These are phyloP conservation scores for Nitzschia sp. DNA, from an alignment of 108 stramenopile species.

Conservation along the genomic window DNA sequence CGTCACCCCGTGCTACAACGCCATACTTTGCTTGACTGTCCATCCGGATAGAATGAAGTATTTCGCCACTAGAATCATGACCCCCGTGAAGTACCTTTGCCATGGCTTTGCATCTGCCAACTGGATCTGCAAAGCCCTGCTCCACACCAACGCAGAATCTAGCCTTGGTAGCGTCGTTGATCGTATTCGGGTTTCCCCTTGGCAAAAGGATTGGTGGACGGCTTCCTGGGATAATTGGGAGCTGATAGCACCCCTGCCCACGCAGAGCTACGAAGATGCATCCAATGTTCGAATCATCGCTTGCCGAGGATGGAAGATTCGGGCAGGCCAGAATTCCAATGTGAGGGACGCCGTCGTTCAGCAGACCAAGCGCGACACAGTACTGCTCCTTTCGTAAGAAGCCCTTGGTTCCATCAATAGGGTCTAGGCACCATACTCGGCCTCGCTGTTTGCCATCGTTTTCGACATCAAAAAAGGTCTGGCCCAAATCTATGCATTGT, in stretches of 20 bases:
- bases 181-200: background rate
- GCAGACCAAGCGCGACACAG: constrained; percentile 66
- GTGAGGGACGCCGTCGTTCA: constrained; percentile 68
- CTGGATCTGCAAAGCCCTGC: constrained; percentile 55
- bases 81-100: constrained; percentile 55
- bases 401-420: constrained; percentile 93
- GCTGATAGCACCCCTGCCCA: constrained; percentile 74
- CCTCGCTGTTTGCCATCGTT: background rate
- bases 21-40: constrained; percentile 88
- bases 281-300: constrained; percentile 42
- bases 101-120: constrained; percentile 42
- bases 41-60: constrained; percentile 49
- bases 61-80: constrained; percentile 40
- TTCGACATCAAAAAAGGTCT: constrained; percentile 16
- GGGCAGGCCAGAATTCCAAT: constrained; percentile 84
- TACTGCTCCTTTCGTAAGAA: constrained; percentile 84
- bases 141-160: constrained; percentile 73
- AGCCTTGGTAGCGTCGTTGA: constrained; percentile 21
- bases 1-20: constrained; percentile 68
- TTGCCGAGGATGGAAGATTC: constrained; percentile 51
- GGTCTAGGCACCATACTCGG: constrained; percentile 81
- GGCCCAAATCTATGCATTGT: background rate
- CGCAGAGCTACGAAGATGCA: constrained; percentile 73
- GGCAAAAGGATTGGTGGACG: background rate
- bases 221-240: constrained; percentile 25